Base-by-base conservation (phyloP, 495 filamentous ascomycete genomes). In the Bombardia bombarda region DNA sequence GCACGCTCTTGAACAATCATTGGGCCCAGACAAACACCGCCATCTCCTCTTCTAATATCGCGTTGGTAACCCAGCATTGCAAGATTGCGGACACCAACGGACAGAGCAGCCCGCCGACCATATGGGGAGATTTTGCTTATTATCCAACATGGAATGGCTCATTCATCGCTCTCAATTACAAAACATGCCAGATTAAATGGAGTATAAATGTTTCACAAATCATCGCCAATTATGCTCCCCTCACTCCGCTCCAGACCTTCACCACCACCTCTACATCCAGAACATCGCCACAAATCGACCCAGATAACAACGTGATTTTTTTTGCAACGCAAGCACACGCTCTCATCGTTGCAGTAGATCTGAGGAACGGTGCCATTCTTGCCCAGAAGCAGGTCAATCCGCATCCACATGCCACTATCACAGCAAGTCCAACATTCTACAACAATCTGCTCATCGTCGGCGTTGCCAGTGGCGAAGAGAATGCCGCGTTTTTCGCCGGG, bases 111-210 rank as follows among this genome's bases (percentile, higher is more conserved):
- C 56, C 64, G 20, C 60, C 64, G 3, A 47, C 55, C 1, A 46
- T 60, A 3, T 7, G 16, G 16, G 47, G 39, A 20, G 40, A 56
- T 34, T 49, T 49, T 2, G 62, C 47, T 26, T 68, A 63, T 40
- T 67, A 51, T 40, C 64, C 64, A 10, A 64, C 61, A 12, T 65
- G 58, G 56, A 52, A 57, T 42, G 64, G 60, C 37, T 47, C 51
- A 1, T 56, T 65, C 42, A 52, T 60, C 12, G 63, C 63, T 6
- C 44, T 67, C n/a, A 45, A 67, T 45, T 65, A 56, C 43, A 38
- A 43, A 22, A 44, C 49, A 8, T 66, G 60, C 48, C 32, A 51
- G 32, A 50, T 66, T 18, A 35, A 51, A 10, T 66, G 61, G 60
- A 38, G 48, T 23, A 49, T 56, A 35, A 66, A 64, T 36, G 50